Base-by-base conservation (phyloP, 2,329 filamentous ascomycete genomes). In the Calonectria pteridis region DNA sequence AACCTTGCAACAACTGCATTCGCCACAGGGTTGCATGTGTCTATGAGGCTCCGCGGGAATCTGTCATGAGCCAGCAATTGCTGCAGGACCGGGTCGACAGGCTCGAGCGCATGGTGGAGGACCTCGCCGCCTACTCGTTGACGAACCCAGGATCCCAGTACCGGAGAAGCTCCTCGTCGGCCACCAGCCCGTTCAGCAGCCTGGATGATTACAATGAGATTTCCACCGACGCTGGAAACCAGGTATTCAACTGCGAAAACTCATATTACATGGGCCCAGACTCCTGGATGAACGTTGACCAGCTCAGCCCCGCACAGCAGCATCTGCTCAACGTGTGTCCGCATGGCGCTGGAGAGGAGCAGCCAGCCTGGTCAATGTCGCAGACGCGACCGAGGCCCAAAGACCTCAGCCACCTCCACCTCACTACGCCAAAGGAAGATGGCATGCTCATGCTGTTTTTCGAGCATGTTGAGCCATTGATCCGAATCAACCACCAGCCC, bases 1-100 rank as follows among this genome's bases (percentile, higher is more conserved):
- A 76, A 59, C 75, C 75, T 29, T 76, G 75, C 75, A 76, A 75
- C 66, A 76, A 76, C 40, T 76, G 75, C 31, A 69, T 73, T 64
- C 73, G 75, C 59, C 75, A 76, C 51, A 50, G 73, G 26, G 75
- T 76, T 23, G 64, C 67, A 16, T 76, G 75, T 49, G 73, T 76
- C 50, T 76, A 76, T 51, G 75, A 76, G 49, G 73, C 75, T 20
- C 73, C 75, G 4, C 73, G 75, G 5, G 75, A 76, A 65, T 75
- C 73, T 16, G 70, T 71, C 37, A 71, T 72, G 67, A 75, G 68
- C 68, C 75, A 76, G 40, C 73, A 76, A 63, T 20, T 76, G 31
- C 68, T 76, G n/a, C 75, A 76, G 18, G 75, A 76, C 43, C 58
- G 75, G n/a, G 73, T 76, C n/a, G 73, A 76, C 49, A 69, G 73